Evolutionary conservation across 306 rosid genomes (phyloP).

Genomic region (Trifolium pratense): DNA sequence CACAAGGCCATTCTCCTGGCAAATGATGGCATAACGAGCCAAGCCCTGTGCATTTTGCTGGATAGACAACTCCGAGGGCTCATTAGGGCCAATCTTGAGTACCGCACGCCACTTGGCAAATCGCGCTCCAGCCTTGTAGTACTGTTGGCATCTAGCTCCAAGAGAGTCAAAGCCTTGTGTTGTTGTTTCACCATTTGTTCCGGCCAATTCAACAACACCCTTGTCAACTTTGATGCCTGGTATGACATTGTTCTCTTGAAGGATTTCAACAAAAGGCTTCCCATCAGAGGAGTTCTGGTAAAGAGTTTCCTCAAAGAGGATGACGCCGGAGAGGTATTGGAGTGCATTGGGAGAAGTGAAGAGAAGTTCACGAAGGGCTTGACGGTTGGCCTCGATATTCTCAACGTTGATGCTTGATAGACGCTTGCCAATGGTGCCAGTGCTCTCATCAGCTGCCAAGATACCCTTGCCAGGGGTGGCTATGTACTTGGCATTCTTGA

Average conservation of each 20-base stretch:
- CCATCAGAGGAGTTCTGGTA: constrained; percentile 76
- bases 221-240: constrained; percentile 99
- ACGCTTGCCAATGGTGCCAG: constrained; percentile 92
- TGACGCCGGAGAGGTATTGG: constrained; percentile 79
- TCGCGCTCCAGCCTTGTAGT: constrained; percentile 89
- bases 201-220: constrained; percentile 88
- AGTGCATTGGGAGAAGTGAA: constrained; percentile 84
- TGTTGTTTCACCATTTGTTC: constrained; percentile 86
- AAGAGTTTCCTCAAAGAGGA: constrained; percentile 89
- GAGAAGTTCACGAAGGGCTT: constrained; percentile 88
- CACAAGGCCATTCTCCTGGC: constrained; percentile 92
- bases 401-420: constrained; percentile 82
- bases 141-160: constrained; percentile 76
- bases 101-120: constrained; percentile 94
- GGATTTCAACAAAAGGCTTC: constrained; percentile 80
- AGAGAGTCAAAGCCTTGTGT: constrained; percentile 89
- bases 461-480: constrained; percentile 91
- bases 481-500: constrained; percentile 86
- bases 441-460: constrained; percentile 93
- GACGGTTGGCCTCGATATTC: constrained; percentile 84
- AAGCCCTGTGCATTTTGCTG: constrained; percentile 90
- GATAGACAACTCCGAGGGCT: constrained; percentile 80
- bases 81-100: constrained; percentile 74
- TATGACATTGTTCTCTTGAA: constrained; percentile 70
- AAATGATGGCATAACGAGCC: constrained; percentile 91